Conservation (phyloP, 805 yeast genomes). For the Yarrowia divulgata region DNA sequence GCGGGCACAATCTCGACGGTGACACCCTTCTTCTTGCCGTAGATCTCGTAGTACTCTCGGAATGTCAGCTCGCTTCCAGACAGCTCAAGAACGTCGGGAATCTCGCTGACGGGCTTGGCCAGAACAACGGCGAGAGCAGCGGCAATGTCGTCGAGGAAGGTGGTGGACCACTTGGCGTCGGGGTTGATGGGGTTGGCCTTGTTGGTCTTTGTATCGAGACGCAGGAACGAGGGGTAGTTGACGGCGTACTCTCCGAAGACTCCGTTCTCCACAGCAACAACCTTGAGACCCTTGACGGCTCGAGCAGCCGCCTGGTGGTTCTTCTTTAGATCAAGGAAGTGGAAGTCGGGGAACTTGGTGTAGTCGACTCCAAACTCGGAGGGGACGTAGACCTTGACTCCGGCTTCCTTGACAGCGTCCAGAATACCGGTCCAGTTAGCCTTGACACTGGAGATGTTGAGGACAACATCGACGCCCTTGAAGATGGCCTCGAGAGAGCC, state of each 20-base stretch:
- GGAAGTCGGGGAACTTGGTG: constrained; percentile 21
- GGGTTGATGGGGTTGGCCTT: constrained; percentile 42
- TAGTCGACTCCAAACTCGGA: constrained; percentile 65
- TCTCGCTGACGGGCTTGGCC: constrained; percentile 42
- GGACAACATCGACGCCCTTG: constrained; percentile 59
- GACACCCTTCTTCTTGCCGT: constrained; percentile 44
- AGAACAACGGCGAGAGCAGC: constrained; percentile 45
- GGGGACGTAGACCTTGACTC: constrained; percentile 62
- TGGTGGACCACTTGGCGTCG: constrained; percentile 40
- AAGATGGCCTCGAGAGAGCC: constrained; percentile 48
- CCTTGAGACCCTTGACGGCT: constrained; percentile 44
- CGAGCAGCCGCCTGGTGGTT: constrained; percentile 42
- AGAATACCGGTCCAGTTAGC: constrained; percentile 51
- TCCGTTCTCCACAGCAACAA: constrained; percentile 44
- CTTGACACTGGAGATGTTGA: constrained; percentile 54
- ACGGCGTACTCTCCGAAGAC: constrained; percentile 42
- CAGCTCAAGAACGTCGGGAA: constrained; percentile 44
- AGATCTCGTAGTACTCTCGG: constrained; percentile 41
- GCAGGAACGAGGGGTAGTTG: constrained; percentile 21
- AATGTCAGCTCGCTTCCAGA: constrained; percentile 42
- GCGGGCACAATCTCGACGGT: constrained; percentile 41
- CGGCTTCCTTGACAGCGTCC: constrained; percentile 55
- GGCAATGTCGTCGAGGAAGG: constrained; percentile 46
- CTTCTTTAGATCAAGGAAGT: constrained; percentile 41
- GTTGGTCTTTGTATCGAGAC: constrained; percentile 13